Evolutionary conservation across 2,329 filamentous ascomycete genomes (phyloP).

Genomic region (Leptographium lundbergii): DNA sequence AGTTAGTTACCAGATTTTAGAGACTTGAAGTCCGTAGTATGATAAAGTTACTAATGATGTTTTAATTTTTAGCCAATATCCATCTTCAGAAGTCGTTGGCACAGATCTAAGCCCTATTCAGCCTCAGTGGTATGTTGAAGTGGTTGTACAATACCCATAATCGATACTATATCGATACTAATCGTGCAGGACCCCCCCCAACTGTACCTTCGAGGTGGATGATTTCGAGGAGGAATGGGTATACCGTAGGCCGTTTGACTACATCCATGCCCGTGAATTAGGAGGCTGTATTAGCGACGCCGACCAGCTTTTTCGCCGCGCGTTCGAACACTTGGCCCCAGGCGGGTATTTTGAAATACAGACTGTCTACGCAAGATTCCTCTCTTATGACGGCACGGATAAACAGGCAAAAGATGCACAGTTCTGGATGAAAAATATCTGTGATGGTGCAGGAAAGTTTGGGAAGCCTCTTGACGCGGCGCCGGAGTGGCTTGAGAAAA

Average conservation of each 20-base stretch:
- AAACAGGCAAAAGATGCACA: background rate
- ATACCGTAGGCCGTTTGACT: constrained; percentile 29
- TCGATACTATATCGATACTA: background rate
- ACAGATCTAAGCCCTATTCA: constrained; percentile 58
- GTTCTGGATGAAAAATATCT: constrained; percentile 11
- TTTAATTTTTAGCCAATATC: background rate
- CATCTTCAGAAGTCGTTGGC: constrained; percentile 39
- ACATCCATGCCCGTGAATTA: constrained; percentile 37
- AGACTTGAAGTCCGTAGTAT: background rate
- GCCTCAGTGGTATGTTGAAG: constrained; percentile 20
- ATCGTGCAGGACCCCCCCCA: constrained; percentile 35
- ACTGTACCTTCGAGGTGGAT: constrained; percentile 62
- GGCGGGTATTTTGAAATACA: constrained; percentile 43
- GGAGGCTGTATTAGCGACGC: constrained; percentile 36
- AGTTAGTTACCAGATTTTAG: constrained; percentile 8
- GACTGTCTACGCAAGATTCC: constrained; percentile 23
- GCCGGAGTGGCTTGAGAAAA: constrained; percentile 11
- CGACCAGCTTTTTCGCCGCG: constrained; percentile 24
- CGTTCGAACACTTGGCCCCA: constrained; percentile 26
- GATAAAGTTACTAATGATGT: background rate
- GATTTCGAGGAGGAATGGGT: constrained; percentile 25
- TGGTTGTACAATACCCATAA: constrained; percentile 28
- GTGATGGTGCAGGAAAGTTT: constrained; percentile 8
- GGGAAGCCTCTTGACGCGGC: constrained; percentile 10
- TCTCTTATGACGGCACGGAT: constrained; percentile 15